Percentiles rank a stretch among this genome's conserved stretches.
Conservation (phyloP, 2,329 filamentous ascomycete species). For the Cladobotryum mycophilum region DNA sequence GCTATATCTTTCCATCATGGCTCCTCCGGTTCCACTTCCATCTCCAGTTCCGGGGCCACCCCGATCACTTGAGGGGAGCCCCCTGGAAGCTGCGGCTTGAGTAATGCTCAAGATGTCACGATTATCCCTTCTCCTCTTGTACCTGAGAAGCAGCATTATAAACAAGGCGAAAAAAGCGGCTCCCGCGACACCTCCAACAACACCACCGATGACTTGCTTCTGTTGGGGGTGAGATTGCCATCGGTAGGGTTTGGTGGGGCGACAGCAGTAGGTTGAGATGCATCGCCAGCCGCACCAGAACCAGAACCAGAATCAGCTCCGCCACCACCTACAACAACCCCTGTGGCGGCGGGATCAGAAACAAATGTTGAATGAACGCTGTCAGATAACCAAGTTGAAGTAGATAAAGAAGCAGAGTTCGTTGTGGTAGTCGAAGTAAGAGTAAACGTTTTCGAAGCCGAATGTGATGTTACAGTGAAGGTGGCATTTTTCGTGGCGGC, state of each 20-base stretch:
- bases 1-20: slow-evolving; percentile 42
- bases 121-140: slow-evolving; percentile 46
- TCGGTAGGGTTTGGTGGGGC: slow-evolving; percentile 17
- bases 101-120: slow-evolving; percentile 38
- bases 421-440: not conserved
- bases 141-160: slow-evolving; percentile 46
- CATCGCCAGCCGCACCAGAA: not conserved
- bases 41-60: slow-evolving; percentile 16
- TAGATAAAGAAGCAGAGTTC: not conserved
- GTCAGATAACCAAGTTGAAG: slow-evolving; percentile 1
- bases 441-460: not conserved
- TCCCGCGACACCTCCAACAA: slow-evolving; percentile 53
- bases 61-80: slow-evolving; percentile 20
- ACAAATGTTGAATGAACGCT: slow-evolving; percentile 1
- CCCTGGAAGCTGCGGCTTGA: slow-evolving; percentile 26
- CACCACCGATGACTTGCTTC: slow-evolving; percentile 46
- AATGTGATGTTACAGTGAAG: too few relatives aligned
- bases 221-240: slow-evolving; percentile 25
- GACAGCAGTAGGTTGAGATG: slow-evolving; percentile 14
- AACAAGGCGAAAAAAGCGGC: slow-evolving; percentile 50
- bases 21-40: slow-evolving; percentile 15
- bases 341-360: slow-evolving; percentile 4
- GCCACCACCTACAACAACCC: not conserved
- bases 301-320: not conserved
- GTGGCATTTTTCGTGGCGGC: too few relatives aligned